phyloP scores from a whole-genome alignment of 116 monocot species.

The Cymodocea nodosa region DNA sequence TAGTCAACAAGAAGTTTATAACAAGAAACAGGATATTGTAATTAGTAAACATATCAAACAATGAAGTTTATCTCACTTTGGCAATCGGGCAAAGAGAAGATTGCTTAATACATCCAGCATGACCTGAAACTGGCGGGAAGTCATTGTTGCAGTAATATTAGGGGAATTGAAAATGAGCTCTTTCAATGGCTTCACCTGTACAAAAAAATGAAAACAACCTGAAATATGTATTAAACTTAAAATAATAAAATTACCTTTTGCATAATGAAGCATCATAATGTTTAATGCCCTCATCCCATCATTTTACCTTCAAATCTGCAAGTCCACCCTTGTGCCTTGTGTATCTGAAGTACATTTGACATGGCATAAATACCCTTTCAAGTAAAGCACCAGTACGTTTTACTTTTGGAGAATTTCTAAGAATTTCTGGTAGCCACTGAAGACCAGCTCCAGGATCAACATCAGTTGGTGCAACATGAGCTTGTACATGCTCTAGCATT shows the following conservation, averaged over 20 bases:
- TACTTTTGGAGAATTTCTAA: conserved; percentile 74
- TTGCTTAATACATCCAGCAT: conserved; percentile 94
- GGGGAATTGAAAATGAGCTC: conserved; percentile 91
- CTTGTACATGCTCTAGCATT: conserved; percentile 95
- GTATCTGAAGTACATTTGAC: conserved; percentile 95
- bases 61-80: conserved; percentile 53
- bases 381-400: conserved; percentile 96
- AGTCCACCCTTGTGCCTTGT: conserved; percentile 97
- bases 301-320: conserved; percentile 75
- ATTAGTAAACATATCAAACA: background rate
- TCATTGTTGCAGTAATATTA: conserved; percentile 96
- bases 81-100: conserved; percentile 93
- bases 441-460: conserved; percentile 99
- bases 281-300: too few species aligned
- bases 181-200: conserved; percentile 96
- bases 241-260: background rate
- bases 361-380: conserved; percentile 98
- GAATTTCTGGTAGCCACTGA: conserved; percentile 92
- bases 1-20: too few species aligned
- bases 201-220: background rate
- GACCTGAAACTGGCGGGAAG: conserved; percentile 98
- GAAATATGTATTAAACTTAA: background rate
- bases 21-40: too few species aligned
- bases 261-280: too few species aligned
- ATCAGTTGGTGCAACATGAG: conserved; percentile 99